Base-by-base conservation (phyloP, 495 filamentous ascomycete genomes). In the Clavariopsis aquatica region DNA sequence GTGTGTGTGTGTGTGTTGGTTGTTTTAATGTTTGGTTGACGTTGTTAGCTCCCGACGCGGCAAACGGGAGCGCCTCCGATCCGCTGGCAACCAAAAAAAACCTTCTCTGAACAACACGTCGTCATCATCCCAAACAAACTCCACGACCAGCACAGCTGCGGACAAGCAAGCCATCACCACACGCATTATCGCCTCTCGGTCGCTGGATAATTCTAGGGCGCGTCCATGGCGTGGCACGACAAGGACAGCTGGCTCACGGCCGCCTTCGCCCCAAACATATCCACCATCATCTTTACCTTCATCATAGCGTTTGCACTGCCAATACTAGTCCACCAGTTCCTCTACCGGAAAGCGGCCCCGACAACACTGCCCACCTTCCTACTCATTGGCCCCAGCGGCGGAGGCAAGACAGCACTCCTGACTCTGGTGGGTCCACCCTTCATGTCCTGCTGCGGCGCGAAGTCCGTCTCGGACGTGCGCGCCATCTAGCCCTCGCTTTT, bases 401-500 rank as follows among this genome's bases (percentile, higher is more conserved):
- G 87, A 52, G 94, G 94, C 66, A 98, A 98, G 76, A 98, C 94
- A 6, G 82, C 90, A 49, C 83, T 98, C 29, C 78, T 93, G 10
- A 92, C 91, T n/a, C 78, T 92, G 66, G 89, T 90, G 80, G 59
- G 80, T 52, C 24, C n/a, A n/a, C 36, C 41, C 51, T 15, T 38
- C 34, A n/a, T 27, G 10, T 52, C 20, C n/a, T 34, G n/a, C 43
- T 26, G 49, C 13, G 31, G 9, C 27, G 19, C 31, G 31, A 34
- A 34, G 31, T 34, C 31, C 31, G 31, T 34, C 31, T n/a, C n/a
- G n/a, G 31, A 34, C 31, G n/a, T 3, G 13, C 10, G 5, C 6
- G 27, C 62, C 31, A 13, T 26, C 28, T 22, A 19, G 38, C 17
- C 24, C 8, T n/a, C n/a, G n/a, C n/a, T n/a, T n/a, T n/a, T n/a